Percentiles rank a stretch among this genome's conserved stretches.
Conservation (phyloP, 176 grass and related monocot genomes). For the Thalia dealbata region DNA sequence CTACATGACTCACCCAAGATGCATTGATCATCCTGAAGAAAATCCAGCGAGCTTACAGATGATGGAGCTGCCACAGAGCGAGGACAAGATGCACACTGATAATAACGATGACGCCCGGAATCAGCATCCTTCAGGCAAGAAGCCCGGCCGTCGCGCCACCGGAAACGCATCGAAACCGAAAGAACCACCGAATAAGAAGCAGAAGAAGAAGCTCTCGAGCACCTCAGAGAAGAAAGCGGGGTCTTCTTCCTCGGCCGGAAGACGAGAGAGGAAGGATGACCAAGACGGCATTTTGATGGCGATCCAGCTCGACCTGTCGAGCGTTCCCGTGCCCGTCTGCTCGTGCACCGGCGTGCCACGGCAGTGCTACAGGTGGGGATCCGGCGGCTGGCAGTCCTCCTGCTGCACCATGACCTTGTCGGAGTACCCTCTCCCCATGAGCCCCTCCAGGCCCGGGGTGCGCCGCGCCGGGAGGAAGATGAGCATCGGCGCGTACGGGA, state of each 20-base stretch:
- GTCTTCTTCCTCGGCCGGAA: not conserved
- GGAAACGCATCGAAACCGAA: constrained; percentile 9
- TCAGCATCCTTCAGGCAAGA: constrained; percentile 8
- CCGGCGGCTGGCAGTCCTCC: constrained; percentile 26
- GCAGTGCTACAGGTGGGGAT: constrained; percentile 24
- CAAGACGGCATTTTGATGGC: constrained; percentile 4
- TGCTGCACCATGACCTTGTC: constrained; percentile 25
- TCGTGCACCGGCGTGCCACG: constrained; percentile 20
- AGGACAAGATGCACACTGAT: not conserved
- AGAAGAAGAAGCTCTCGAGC: constrained; percentile 7
- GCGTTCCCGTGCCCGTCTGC: constrained; percentile 20
- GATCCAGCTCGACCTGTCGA: constrained; percentile 9
- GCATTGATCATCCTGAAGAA: not conserved
- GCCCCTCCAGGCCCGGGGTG: constrained; percentile 16
- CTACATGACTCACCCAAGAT: not conserved
- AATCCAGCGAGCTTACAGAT: not conserved
- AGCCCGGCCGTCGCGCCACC: not conserved
- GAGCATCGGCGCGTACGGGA: constrained; percentile 24
- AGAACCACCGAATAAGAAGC: constrained; percentile 18
- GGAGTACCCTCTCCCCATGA: constrained; percentile 27
- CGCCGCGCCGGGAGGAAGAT: constrained; percentile 24
- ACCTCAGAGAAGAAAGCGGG: constrained; percentile 17
- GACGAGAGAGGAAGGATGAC: constrained; percentile 15
- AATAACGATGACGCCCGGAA: not conserved
- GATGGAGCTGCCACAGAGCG: not conserved